phyloP scores from a whole-genome alignment of 768 basidiomycete genomes.

The Suillus luteus region DNA sequence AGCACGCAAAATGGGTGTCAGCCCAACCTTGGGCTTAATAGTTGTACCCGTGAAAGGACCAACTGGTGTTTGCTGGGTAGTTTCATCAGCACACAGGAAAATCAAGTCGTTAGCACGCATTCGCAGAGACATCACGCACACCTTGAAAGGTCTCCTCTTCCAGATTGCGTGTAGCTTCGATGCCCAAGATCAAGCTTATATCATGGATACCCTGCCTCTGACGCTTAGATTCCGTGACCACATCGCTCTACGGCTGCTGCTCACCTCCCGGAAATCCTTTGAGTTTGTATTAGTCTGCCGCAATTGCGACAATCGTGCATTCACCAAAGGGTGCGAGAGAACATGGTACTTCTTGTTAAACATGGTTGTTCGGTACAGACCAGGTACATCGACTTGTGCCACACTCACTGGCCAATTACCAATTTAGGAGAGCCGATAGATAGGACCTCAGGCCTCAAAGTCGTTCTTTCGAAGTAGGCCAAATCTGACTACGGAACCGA shows the following conservation, averaged over 20 bases:
- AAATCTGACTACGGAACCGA: neutral
- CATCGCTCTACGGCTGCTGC: slow-evolving; percentile 11
- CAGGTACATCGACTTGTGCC: neutral
- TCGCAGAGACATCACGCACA: slow-evolving; percentile 42
- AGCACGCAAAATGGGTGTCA: slow-evolving; percentile 91
- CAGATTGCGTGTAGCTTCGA: slow-evolving; percentile 76
- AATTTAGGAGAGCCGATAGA: neutral
- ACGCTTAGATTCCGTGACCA: slow-evolving; percentile 7
- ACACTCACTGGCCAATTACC: neutral
- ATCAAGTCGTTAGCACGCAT: slow-evolving; percentile 10
- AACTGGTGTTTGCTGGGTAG: slow-evolving; percentile 70
- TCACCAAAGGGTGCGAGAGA: slow-evolving; percentile 71
- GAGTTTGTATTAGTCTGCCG: slow-evolving; percentile 59
- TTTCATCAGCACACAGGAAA: slow-evolving; percentile 5
- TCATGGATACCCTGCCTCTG: slow-evolving; percentile 65
- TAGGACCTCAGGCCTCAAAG: neutral
- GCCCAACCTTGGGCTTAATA: slow-evolving; percentile 77
- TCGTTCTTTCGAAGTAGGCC: neutral
- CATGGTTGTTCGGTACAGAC: slow-evolving; percentile 27
- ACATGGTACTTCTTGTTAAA: slow-evolving; percentile 43
- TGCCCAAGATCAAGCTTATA: slow-evolving; percentile 77
- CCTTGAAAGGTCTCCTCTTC: slow-evolving; percentile 64
- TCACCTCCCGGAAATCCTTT: slow-evolving; percentile 81
- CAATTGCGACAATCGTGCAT: slow-evolving; percentile 71
- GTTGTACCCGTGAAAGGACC: slow-evolving; percentile 73